phyloP scores from a whole-genome alignment of 257 asterid genomes.

The Nicotiana undulata region DNA sequence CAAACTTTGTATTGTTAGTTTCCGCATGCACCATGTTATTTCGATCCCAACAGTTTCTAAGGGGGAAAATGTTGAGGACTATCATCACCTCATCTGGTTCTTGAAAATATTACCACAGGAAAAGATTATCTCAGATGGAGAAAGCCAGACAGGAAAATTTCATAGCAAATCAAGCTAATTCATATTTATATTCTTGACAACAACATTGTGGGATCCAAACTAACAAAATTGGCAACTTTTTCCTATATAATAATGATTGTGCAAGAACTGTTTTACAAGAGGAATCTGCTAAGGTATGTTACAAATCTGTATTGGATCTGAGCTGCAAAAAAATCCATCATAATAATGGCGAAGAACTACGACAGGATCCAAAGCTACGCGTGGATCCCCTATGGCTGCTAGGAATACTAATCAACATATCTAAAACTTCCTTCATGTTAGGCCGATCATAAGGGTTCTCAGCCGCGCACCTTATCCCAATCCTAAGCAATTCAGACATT shows the following conservation, averaged over 20 bases:
- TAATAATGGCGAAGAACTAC: slow-evolving; percentile 23
- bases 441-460: slow-evolving; percentile 76
- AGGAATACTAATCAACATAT: slow-evolving; percentile 59
- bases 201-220: not conserved
- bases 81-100: not conserved
- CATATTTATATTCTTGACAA: not conserved
- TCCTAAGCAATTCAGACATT: slow-evolving; percentile 60
- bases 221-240: slow-evolving; percentile 15
- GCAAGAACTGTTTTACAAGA: not conserved
- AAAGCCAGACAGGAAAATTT: no score
- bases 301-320: not conserved
- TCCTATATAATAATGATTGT: not conserved
- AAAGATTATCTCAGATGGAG: no score
- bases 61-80: no score
- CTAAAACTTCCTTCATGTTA: slow-evolving; percentile 79
- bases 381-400: slow-evolving; percentile 24
- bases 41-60: no score
- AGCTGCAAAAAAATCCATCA: not conserved
- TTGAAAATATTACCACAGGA: not conserved
- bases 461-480: slow-evolving; percentile 74
- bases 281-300: not conserved
- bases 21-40: no score
- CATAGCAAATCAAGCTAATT: not conserved
- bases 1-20: no score
- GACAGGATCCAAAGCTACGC: slow-evolving; percentile 18